A percentile compares a stretch with the other conserved stretches of the same genome.
Evolutionary conservation across 768 basidiomycete species (phyloP).

Genomic region (Rhizopogon rudus): DNA sequence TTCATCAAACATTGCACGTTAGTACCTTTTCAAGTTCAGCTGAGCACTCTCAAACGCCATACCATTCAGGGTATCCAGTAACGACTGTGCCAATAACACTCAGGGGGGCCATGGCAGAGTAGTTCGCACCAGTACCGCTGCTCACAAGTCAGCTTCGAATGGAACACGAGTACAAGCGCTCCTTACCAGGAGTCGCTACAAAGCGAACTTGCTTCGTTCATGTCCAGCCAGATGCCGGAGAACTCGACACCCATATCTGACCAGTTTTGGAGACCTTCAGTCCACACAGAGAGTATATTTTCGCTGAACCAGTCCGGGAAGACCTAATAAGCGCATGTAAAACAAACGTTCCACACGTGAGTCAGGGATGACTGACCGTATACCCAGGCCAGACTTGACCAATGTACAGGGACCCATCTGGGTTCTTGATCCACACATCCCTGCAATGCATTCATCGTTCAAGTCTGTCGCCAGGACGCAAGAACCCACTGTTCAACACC

Average conservation of each 20-base stretch:
- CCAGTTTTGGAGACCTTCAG: constrained; percentile 55
- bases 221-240: constrained; percentile 67
- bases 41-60: constrained; percentile 3
- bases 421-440: constrained; percentile 69
- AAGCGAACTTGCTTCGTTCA: constrained; percentile 66
- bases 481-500: constrained; percentile 50
- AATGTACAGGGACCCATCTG: constrained; percentile 64
- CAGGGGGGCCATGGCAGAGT: constrained; percentile 55
- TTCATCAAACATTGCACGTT: constrained; percentile 14
- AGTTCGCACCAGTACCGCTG: constrained; percentile 47
- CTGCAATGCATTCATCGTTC: constrained; percentile 25
- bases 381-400: constrained; percentile 79
- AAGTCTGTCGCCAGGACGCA: constrained; percentile 9
- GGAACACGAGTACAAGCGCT: not conserved
- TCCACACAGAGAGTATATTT: constrained; percentile 55
- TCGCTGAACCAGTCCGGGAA: constrained; percentile 61
- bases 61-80: constrained; percentile 69
- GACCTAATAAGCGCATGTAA: constrained; percentile 25
- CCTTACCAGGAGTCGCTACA: constrained; percentile 53
- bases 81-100: constrained; percentile 44
- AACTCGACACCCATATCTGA: constrained; percentile 45
- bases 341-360: not conserved
- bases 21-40: not conserved
- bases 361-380: constrained; percentile 36
- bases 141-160: not conserved